Conservation (phyloP, 805 yeast genomes). For the Ascoidea rubescens region DNA sequence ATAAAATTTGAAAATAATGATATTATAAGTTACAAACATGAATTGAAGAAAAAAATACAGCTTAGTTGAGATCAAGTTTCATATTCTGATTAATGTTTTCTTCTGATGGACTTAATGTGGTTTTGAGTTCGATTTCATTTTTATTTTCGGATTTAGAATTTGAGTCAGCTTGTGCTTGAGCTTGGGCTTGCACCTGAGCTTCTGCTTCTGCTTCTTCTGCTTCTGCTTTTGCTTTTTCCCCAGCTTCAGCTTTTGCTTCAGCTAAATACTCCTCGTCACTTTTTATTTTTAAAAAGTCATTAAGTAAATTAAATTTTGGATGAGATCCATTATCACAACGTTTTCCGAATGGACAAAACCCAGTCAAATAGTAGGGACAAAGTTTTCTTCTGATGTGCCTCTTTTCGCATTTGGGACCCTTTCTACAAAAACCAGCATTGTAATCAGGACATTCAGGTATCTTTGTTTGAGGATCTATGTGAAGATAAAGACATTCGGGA, state of each 20-base stretch:
- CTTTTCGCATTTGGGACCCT: slow-evolving; percentile 75
- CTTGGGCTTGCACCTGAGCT: not conserved
- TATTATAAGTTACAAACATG: no score
- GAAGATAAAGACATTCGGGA: slow-evolving; percentile 87
- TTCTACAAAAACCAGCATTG: slow-evolving; percentile 80
- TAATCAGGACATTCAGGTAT: slow-evolving; percentile 83
- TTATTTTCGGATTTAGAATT: not conserved
- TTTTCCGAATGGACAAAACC: slow-evolving; percentile 87
- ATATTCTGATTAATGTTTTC: not conserved
- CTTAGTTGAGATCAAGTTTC: not conserved
- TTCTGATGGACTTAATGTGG: not conserved
- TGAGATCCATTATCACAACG: slow-evolving; percentile 66
- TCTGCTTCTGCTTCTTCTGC: not conserved
- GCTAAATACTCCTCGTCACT: not conserved
- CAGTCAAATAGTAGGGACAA: slow-evolving; percentile 74
- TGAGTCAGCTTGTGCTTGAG: not conserved
- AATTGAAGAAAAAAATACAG: no score
- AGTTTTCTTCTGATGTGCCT: slow-evolving; percentile 65
- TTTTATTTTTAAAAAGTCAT: slow-evolving; percentile 23
- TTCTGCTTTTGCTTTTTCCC: not conserved
- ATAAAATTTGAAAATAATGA: no score
- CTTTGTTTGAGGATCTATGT: slow-evolving; percentile 77
- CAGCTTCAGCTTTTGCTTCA: not conserved
- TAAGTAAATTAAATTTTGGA: slow-evolving; percentile 53
- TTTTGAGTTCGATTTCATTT: not conserved